Base-by-base conservation (phyloP, 148 eudicot genomes). In the Vaccinium vitisidaea region DNA sequence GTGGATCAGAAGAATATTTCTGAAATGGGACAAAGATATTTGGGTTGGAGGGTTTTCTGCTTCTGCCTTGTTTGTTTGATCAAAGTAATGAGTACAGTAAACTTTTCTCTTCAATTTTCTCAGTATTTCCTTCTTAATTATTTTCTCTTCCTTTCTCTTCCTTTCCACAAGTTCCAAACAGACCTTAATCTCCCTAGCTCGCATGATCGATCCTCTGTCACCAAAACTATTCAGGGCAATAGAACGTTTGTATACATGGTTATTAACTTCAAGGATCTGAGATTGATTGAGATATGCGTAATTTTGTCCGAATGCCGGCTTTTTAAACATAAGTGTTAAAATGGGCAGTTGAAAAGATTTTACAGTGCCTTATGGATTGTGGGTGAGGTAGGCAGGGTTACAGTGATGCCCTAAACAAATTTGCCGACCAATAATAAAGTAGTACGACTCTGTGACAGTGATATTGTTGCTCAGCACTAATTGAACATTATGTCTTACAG, bases 1-100 rank as follows among this genome's bases (percentile, higher is more conserved):
- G 46, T 43, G 46, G 46, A 43, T 59, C 39, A 59, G 73, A 59
- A 43, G 54, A 59, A 61, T 80, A 50, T 46, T 80, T 30, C 25
- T 39, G 25, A 21, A 80, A n/a, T 36, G 46, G 12, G 63, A 25
- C n/a, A 76, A 1, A 7, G 3, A 12, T 25, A 5, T 23, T 13
- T 77, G 59, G 10, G 61, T 52, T 52, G 80, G 61, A 25, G 39
- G 10, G 80, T 12, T 49, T 77, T 77, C 80, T 77, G 80, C 58
- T 52, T 77, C 19, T 23, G 14, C 53, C 54, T 75, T 19, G 49
- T 46, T 46, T 39, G 52, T 36, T 32, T 73, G 50, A 5, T 43
- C 46, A 43, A 43, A 43, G 5, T 43, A 43, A 43, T 43, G 46
- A 43, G 46, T 4, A 43, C 46, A 43, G 6, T 43, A 43, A 43